Evolutionary conservation across 495 filamentous ascomycete species (phyloP), one percentile per base, ranked within the genome.

Genomic region (Aspergillus taichungensis): DNA sequence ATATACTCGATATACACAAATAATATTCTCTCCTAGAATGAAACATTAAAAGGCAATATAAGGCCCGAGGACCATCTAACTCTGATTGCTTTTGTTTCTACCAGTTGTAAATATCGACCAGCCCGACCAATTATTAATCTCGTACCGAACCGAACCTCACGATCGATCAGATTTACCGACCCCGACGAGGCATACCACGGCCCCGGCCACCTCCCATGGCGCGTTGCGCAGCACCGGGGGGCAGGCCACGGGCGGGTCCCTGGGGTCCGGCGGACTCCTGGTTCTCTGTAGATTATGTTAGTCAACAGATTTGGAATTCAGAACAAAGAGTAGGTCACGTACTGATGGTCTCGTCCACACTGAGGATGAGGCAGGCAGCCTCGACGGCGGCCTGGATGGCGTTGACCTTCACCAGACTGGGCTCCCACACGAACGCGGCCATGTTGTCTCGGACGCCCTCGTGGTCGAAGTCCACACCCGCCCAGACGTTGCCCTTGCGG

Each of bases 331-430:
- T 37, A 27, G 24, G 27, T 28, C 29, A 72, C 76, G 60, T 67
- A 82, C 77, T 87, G 64, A 98, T 95, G 12, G 91, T 96, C 78
- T 98, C 91, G 61, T 98, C 91, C 32, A 98, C 91, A 53, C 86
- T 85, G 63, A 98, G 68, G 50, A 98, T 96, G 75, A 97, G 66
- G 71, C 92, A 98, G 45, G 83, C 80, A 8, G 92, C 92, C 69
- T 96, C 92, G 36, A 89, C 89, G 24, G 92, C 92, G 12, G 92
- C 89, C 67, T 95, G 89, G 50, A 98, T 85, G 46, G 92, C 92
- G 61, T 98, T 98, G 48, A 95, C 78, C 84, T 98, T 98, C 48
- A 98, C 88, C 45, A 95, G 71, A 47, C 83, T 83, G 7, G 92
- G 92, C 64, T 98, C 92, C 92, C 92, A 98, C 27, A 98, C 92